Evolutionary conservation across 225 moss, liverwort and hornwort genomes (phyloP), one percentile per base, ranked within the genome.

Genomic region (Marchantia paleacea): DNA sequence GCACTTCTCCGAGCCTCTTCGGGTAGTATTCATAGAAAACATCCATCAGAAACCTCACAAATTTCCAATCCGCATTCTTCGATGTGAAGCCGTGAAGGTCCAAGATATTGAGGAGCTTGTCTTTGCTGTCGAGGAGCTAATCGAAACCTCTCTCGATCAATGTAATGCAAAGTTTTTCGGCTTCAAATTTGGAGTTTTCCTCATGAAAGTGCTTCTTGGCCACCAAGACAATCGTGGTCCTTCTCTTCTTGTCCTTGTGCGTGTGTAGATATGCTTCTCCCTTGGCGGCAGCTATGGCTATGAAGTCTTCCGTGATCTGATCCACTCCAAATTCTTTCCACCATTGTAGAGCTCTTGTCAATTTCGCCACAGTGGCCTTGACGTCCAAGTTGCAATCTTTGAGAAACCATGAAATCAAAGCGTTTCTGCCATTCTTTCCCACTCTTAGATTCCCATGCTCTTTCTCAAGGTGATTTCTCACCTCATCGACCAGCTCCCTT

Each of bases 1-100:
- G 79, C 39, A 89, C 91, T 86, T 93, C 89, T 25, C 92, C 93
- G 66, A 93, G 80, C 79, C 93, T 89, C 85, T 93, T 93, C 8
- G 93, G 93, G 87, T 93, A 93, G 79, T 92, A 93, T 54, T 93
- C 88, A 58, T 90, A 93, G 84, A 93, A 93, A 22, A 92, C 62
- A 78, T 93, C 91, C 84, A 93, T 90, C 85, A 93, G 82, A 74
- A 93, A 93, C 78, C 87, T 92, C 51, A 91, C 89, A 71, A 92
- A 93, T 79, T 88, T 91, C 50, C 91, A 73, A 84, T 93, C 93
- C 19, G 90, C 91, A 66, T 93, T 93, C 83, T 86, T 88, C 64
- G 90, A 85, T 67, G 90, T 87, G 83, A 92, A 93, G 75, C 89
- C 90, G 75, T 92, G 85, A 67, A 92, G 71, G 78, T 92, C 92